Conservation (phyloP, 768 basidiomycete species). For the Lentinula guzmanii region DNA sequence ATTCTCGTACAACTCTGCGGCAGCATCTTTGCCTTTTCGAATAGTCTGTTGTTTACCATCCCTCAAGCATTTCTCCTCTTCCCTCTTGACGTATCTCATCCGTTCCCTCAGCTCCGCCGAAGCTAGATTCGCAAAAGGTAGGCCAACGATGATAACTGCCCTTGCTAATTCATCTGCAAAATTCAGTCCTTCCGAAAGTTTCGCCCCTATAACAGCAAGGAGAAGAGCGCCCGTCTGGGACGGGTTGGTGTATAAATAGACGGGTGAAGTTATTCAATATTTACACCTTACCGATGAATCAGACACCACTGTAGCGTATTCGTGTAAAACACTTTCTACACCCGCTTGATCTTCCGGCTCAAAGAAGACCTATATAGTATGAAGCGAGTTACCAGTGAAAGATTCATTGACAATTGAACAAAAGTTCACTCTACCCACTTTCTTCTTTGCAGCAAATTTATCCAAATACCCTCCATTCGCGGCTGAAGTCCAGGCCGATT, state of each 20-base stretch:
- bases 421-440: constrained; percentile 33
- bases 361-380: constrained; percentile 63
- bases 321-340: constrained; percentile 71
- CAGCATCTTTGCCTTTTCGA: constrained; percentile 50
- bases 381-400: background rate
- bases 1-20: constrained; percentile 82
- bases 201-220: constrained; percentile 94
- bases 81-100: constrained; percentile 77
- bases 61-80: constrained; percentile 35
- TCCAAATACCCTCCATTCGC: constrained; percentile 49
- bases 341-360: constrained; percentile 71
- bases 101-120: constrained; percentile 89
- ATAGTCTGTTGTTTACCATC: constrained; percentile 25
- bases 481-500: constrained; percentile 50
- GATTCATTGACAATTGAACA: too few species aligned
- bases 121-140: constrained; percentile 91
- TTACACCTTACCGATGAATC: background rate
- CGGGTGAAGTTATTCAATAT: background rate
- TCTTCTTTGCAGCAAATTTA: constrained; percentile 67
- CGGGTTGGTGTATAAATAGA: background rate
- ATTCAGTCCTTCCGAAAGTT: constrained; percentile 89
- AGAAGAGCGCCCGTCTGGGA: constrained; percentile 63
- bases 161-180: constrained; percentile 80
- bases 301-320: constrained; percentile 56
- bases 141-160: constrained; percentile 79